A percentile compares a stretch with the other conserved stretches of the same genome.
These are phyloP conservation scores for Mimosa bimucronata DNA, from an alignment of 306 rosid genomes.

Conservation along the genomic window DNA sequence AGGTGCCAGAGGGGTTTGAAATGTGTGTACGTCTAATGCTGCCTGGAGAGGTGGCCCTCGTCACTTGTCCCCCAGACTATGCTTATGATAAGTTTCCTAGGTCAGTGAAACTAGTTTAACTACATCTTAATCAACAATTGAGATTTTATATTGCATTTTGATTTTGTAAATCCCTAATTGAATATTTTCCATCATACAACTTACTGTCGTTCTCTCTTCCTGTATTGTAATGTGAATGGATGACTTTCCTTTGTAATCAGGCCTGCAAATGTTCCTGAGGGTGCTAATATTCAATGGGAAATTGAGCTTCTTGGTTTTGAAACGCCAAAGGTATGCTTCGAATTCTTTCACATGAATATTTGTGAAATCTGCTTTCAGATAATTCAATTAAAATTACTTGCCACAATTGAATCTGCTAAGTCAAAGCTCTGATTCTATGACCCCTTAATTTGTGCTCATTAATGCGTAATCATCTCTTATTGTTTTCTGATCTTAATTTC, in stretches of 20 bases:
- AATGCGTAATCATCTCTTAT: too few species aligned
- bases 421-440: too few species aligned
- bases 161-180: conserved; percentile 10
- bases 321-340: conserved; percentile 72
- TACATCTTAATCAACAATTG: conserved; percentile 8
- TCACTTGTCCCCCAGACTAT: conserved; percentile 94
- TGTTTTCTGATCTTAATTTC: too few species aligned
- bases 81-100: conserved; percentile 94
- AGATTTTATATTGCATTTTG: conserved; percentile 23
- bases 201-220: conserved; percentile 24
- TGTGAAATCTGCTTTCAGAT: neutral
- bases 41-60: conserved; percentile 89
- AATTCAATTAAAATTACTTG: conserved; percentile 30
- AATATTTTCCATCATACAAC: conserved; percentile 16
- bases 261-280: conserved; percentile 86
- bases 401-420: too few species aligned
- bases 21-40: conserved; percentile 93
- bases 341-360: conserved; percentile 6
- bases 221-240: conserved; percentile 32
- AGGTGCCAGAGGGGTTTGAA: conserved; percentile 98
- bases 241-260: conserved; percentile 47
- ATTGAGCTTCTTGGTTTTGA: conserved; percentile 96
- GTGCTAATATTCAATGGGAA: conserved; percentile 92
- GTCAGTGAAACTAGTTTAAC: conserved; percentile 44
- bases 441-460: too few species aligned